Conservation (phyloP, 352 stramenopile genomes). For the Pythium aquatile region DNA sequence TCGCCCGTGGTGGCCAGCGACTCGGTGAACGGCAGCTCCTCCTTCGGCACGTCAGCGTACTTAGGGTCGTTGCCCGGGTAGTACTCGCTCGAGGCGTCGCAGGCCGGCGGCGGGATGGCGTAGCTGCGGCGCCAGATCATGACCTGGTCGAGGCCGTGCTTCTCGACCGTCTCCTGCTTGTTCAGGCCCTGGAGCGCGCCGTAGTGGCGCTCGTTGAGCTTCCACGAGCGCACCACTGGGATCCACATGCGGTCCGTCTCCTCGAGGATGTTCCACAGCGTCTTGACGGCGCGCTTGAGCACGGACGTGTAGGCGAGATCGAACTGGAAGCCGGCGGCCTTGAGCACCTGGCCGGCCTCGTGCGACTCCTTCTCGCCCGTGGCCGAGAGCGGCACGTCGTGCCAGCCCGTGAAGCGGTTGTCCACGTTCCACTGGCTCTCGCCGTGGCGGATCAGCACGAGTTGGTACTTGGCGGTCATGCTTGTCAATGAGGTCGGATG, state of each 20-base stretch:
- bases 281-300: conserved; percentile 98
- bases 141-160: conserved; percentile 98
- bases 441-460: conserved; percentile 92
- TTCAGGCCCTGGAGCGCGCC: conserved; percentile 96
- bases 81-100: conserved; percentile 86
- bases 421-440: conserved; percentile 98
- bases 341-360: conserved; percentile 94
- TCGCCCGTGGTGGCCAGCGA: conserved; percentile 92
- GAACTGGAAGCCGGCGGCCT: conserved; percentile 91
- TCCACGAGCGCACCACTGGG: conserved; percentile 91
- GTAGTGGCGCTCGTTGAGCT: conserved; percentile 99
- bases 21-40: conserved; percentile 93
- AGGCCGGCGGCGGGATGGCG: conserved; percentile 93
- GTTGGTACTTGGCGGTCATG: conserved; percentile 79
- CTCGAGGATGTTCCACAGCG: conserved; percentile 96
- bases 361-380: conserved; percentile 91
- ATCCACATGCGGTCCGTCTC: conserved; percentile 98
- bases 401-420: conserved; percentile 99
- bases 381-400: conserved; percentile 93
- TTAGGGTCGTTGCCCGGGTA: conserved; percentile 91
- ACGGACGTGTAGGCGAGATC: conserved; percentile 96
- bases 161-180: conserved; percentile 99
- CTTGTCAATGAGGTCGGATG: not conserved
- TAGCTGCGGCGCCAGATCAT: conserved; percentile 98
- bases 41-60: conserved; percentile 89